A percentile compares a stretch with the other conserved stretches of the same genome.
Evolutionary conservation across 768 basidiomycete species (phyloP).

Genomic region (Sarcomyxa edulis): DNA sequence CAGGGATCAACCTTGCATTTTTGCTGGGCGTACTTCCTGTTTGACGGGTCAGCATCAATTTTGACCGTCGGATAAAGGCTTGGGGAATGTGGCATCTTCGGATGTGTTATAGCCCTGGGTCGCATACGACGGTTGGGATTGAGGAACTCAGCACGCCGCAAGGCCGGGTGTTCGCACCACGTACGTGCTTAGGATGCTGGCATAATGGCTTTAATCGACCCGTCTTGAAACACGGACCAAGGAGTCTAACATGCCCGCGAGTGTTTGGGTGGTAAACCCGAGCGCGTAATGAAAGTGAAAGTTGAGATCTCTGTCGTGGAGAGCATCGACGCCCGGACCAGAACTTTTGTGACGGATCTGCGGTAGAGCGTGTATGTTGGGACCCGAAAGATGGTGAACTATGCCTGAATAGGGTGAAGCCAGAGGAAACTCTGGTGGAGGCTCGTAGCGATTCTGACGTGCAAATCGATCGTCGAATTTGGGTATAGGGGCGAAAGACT

Average conservation of each 20-base stretch:
- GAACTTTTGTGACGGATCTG: constrained; percentile 8
- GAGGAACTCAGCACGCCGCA: constrained; percentile 59
- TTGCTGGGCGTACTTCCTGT: constrained; percentile 49
- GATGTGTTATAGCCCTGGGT: constrained; percentile 62
- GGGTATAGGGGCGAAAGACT: constrained; percentile 96
- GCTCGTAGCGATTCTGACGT: constrained; percentile 94
- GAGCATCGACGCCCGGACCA: constrained; percentile 7
- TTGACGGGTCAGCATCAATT: constrained; percentile 67
- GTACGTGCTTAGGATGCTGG: no score
- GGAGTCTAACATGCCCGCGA: constrained; percentile 82
- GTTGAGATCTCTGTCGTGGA: no score
- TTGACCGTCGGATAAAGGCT: constrained; percentile 52
- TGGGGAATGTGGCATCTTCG: constrained; percentile 58
- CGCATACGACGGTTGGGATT: constrained; percentile 51
- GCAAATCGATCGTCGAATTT: constrained; percentile 95
- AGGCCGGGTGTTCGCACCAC: no score
- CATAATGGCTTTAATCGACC: no score
- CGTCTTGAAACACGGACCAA: constrained; percentile 85
- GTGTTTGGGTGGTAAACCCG: constrained; percentile 71
- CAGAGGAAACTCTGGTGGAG: constrained; percentile 96
- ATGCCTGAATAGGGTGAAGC: constrained; percentile 87
- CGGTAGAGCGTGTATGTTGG: constrained; percentile 68
- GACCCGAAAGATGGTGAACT: constrained; percentile 91
- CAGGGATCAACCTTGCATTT: constrained; percentile 49
- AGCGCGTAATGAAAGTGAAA: no score